Conservation (phyloP, 768 basidiomycete genomes). For the Boletus sp. region DNA sequence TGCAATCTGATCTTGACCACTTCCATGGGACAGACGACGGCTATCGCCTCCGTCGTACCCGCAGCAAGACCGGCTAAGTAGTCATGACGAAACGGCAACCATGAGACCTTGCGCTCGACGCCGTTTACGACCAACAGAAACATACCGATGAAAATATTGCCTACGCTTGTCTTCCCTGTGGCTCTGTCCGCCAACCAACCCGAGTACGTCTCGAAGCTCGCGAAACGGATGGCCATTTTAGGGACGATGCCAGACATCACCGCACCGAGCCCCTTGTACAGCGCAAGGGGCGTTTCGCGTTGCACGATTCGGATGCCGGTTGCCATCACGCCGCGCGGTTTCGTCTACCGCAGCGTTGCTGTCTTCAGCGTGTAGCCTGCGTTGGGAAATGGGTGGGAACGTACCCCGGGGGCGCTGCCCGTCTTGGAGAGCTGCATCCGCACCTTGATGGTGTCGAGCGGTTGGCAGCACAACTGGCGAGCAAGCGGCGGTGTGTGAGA, state of each 20-base stretch:
- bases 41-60: conserved; percentile 92
- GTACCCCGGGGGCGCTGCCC: conserved; percentile 75
- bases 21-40: conserved; percentile 98
- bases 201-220: conserved; percentile 96
- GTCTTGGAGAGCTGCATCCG: conserved; percentile 98
- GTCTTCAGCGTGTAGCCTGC: background rate
- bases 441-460: conserved; percentile 98
- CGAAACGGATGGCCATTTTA: conserved; percentile 99
- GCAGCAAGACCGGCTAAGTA: conserved; percentile 85
- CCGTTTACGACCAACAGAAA: background rate
- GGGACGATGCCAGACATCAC: conserved; percentile 96
- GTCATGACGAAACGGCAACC: background rate
- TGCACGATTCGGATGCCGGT: conserved; percentile 86
- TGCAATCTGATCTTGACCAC: conserved; percentile 98
- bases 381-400: conserved; percentile 31
- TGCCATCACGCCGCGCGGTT: conserved; percentile 87
- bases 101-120: background rate
- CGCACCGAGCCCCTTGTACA: conserved; percentile 98
- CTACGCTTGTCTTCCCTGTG: conserved; percentile 78
- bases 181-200: conserved; percentile 68
- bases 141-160: conserved; percentile 84
- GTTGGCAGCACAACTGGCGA: conserved; percentile 75
- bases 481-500: conserved; percentile 1
- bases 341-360: conserved; percentile 58
- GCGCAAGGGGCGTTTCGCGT: conserved; percentile 89